Evolutionary conservation across 1,139 yeast genomes (phyloP), one percentile per base, ranked within the genome.

Genomic region (Zygotorulaspora mrakii): DNA sequence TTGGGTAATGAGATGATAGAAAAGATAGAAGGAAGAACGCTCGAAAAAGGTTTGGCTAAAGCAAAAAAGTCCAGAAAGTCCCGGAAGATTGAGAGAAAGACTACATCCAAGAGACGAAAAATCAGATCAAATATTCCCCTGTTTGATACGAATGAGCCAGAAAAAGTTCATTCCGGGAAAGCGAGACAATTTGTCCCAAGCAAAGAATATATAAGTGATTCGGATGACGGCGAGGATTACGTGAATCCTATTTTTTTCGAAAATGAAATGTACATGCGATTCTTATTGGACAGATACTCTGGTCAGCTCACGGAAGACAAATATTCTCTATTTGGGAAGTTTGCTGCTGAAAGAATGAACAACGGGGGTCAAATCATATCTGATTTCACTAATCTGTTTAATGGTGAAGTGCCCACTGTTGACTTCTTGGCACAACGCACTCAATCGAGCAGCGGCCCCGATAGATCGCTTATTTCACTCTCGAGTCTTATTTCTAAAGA

Each of bases 251-350:
- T 53, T 3, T 61, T 61, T 34, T 61, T 55, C 41, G 64, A 61
- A 41, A 61, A 61, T 43, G 66, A 61, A 41, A 53, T 52, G 54
- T 60, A 50, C 33, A 44, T 60, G 57, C 54, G 62, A 40, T 57
- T 48, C 46, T 36, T 60, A 34, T 42, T 57, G 6, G 62, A 59
- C 40, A 58, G 43, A 28, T 38, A 53, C 37, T 33, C 46, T 17
- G 62, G 64, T 2, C 50, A 50, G 26, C 38, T 60, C 9, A 44
- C 64, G 2, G 45, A 50, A 7, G 54, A 50, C 2, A 48, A 54
- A 25, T 51, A 46, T 25, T 28, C 34, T 1, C 31, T 42, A 21
- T 60, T 60, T 43, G 55, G 52, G 8, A 47, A 47, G 28, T 61
- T 61, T 45, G 42, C 53, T 8, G 32, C 48, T 3, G 64, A 59